Evolutionary conservation across 139 green algal species (phyloP), one percentile per base, ranked within the genome.

Genomic region (Nannochloris sp.): DNA sequence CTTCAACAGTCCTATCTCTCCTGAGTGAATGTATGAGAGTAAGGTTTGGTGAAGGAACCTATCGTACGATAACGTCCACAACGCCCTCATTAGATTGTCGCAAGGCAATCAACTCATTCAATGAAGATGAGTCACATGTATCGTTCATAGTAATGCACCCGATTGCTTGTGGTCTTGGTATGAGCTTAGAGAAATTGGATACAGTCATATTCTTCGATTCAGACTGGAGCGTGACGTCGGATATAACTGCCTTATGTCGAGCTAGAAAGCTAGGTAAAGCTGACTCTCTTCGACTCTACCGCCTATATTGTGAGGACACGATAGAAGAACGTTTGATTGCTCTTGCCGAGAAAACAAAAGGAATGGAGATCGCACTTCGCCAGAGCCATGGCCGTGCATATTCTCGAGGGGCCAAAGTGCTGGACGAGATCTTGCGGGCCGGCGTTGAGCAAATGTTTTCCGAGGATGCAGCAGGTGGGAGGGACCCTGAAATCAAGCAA

Each of bases 151-250:
- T 94, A 37, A 64, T 85, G 62, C 67, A 79, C 16, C 61, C 78
- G 1, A 66, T 67, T 3, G 64, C 68, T 4, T 78, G 77, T 54
- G 86, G 87, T n/a, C 68, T 93, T 43, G 87, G 84, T 51, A 91
- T 78, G 10, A 61, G 86, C 62, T 72, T 95, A 48, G 76, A 83
- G 0, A 18, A 15, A 27, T 60, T 87, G 1, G 62, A 69, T 27
- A 49, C 58, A 0, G 85, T 74, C 4, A 62, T 95, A 4, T 43
- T 93, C 2, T 79, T 80, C 58, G 86, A 95, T 66, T 78, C 64
- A 4, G 86, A 93, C 60, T 90, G 86, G 81, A 83, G 88, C 50
- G 79, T 82, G 0, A 60, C 65, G 7, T 67, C 78, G 24, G 87
- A 92, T 63, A 40, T 86, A 55, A 44, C 57, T 51, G 57, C 78